These are phyloP conservation scores for Fraxinus quadrangulata DNA, from an alignment of 257 asterid species.

Conservation along the genomic window DNA sequence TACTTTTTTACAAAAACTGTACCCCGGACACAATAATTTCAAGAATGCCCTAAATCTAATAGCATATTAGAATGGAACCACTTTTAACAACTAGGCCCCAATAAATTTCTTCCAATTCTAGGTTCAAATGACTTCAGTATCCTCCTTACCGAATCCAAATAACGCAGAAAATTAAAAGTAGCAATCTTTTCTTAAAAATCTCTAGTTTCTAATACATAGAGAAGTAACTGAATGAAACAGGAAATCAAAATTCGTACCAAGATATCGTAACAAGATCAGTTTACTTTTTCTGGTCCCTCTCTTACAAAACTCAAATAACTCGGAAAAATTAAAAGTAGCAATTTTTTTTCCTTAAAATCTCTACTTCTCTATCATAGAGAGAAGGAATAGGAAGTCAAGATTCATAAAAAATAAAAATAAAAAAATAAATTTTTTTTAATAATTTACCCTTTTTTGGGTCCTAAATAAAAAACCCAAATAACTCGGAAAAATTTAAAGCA, in stretches of 20 bases:
- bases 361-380: background rate
- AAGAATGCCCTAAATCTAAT: background rate
- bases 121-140: background rate
- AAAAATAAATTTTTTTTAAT: no score
- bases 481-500: background rate
- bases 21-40: background rate
- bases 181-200: background rate
- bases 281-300: background rate
- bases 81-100: background rate
- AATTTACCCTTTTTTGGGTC: background rate
- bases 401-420: background rate
- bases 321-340: background rate
- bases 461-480: background rate
- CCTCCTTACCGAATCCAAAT: background rate
- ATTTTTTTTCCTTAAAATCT: background rate
- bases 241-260: background rate
- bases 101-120: no score
- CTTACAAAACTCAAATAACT: background rate
- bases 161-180: background rate
- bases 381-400: conserved; percentile 6
- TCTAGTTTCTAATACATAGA: background rate
- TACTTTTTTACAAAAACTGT: background rate
- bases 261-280: background rate
- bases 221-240: background rate
- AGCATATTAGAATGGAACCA: background rate